Conservation (phyloP, 768 basidiomycete genomes). For the Phylloporus scabripes region DNA sequence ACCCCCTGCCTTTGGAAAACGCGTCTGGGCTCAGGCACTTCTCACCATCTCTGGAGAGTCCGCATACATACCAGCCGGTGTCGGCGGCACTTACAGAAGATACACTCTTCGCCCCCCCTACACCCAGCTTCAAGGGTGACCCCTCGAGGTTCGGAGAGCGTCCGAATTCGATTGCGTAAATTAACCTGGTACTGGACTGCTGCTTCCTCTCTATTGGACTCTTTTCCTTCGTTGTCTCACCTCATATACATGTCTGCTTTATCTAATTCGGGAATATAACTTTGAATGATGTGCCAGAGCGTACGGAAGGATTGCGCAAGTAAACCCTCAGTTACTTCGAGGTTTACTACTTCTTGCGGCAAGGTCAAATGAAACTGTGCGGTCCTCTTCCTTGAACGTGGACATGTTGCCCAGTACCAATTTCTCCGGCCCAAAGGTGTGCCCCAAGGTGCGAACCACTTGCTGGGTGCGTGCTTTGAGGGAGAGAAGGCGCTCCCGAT, state of each 20-base stretch:
- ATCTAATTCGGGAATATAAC: constrained; percentile 9
- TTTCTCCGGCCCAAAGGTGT: constrained; percentile 17
- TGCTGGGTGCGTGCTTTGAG: constrained; percentile 18
- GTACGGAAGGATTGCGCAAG: constrained; percentile 1
- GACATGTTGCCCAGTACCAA: constrained; percentile 22
- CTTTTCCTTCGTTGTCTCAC: constrained; percentile 1
- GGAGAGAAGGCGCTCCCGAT: constrained; percentile 16
- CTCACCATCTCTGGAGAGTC: constrained; percentile 36
- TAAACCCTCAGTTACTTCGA: constrained; percentile 15
- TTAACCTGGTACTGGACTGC: background rate
- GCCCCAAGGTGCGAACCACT: constrained; percentile 10
- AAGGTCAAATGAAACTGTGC: constrained; percentile 28
- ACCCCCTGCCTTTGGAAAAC: constrained; percentile 53
- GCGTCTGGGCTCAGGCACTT: constrained; percentile 24
- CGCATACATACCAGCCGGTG: constrained; percentile 66
- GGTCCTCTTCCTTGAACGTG: constrained; percentile 23
- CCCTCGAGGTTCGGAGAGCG: constrained; percentile 29
- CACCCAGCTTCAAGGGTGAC: constrained; percentile 49
- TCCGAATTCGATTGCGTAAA: constrained; percentile 40
- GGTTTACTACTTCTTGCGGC: constrained; percentile 25
- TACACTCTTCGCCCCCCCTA: constrained; percentile 49
- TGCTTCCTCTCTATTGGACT: constrained; percentile 5
- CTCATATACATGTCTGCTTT: constrained; percentile 1
- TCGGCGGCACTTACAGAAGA: constrained; percentile 46
- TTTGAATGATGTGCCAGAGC: background rate